A percentile compares a stretch with the other conserved stretches of the same genome.
phyloP scores from a whole-genome alignment of 2,329 filamentous ascomycete species.

The Claviceps sp. region DNA sequence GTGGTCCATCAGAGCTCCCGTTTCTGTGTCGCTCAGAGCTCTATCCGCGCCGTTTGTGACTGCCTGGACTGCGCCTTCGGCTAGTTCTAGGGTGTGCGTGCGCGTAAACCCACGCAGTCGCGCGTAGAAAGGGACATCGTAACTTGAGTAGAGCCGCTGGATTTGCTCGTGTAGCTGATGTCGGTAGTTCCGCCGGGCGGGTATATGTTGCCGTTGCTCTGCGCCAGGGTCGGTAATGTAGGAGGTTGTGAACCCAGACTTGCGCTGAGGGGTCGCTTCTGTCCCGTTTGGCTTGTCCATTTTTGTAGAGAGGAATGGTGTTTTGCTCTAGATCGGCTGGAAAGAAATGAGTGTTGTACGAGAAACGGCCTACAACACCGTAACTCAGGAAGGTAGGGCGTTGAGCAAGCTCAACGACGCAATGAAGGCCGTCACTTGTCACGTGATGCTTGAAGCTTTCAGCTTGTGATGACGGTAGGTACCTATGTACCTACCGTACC shows the following conservation, averaged over 20 bases:
- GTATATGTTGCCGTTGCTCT: conserved; percentile 19
- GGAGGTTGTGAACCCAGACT: conserved; percentile 10
- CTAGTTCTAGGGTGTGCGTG: conserved; percentile 15
- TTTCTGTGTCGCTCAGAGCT: conserved; percentile 22
- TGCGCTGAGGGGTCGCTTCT: conserved; percentile 15
- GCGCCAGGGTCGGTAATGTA: conserved; percentile 16
- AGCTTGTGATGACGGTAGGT: no score
- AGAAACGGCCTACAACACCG: not conserved
- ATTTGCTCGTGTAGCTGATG: conserved; percentile 19
- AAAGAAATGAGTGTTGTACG: not conserved
- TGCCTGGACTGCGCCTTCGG: conserved; percentile 15
- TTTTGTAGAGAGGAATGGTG: not conserved
- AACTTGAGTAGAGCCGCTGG: conserved; percentile 18
- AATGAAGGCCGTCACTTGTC: no score
- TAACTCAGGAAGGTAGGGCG: no score
- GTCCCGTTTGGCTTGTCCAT: conserved; percentile 10
- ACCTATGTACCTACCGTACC: no score
- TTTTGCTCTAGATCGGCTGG: not conserved
- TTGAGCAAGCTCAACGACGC: no score
- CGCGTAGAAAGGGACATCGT: conserved; percentile 19
- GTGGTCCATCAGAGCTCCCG: conserved; percentile 21
- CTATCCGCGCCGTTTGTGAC: conserved; percentile 17
- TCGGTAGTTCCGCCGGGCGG: conserved; percentile 17
- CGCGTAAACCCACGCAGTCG: conserved; percentile 16
- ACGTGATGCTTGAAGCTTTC: no score